Evolutionary conservation across 2,329 filamentous ascomycete species (phyloP).

Genomic region (Xylogone sp.): DNA sequence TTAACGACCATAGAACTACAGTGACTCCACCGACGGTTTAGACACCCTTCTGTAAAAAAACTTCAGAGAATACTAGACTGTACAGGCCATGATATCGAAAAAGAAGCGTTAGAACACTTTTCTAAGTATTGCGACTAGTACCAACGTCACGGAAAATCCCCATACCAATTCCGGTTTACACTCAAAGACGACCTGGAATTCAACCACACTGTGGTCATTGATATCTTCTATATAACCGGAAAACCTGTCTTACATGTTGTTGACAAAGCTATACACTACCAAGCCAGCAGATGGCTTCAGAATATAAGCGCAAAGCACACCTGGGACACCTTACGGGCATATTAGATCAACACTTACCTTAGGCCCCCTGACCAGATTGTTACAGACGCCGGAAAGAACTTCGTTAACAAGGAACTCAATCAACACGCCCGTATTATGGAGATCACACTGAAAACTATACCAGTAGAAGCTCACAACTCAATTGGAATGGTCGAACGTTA

Average conservation of each 20-base stretch:
- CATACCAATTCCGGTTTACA: too few relatives aligned
- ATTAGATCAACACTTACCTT: too few relatives aligned
- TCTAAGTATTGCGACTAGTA: too few relatives aligned
- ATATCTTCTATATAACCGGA: slow-evolving; percentile 3
- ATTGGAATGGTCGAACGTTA: too few relatives aligned
- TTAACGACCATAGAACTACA: slow-evolving; percentile 1
- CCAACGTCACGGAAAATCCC: too few relatives aligned
- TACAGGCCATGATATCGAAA: not conserved
- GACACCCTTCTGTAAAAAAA: not conserved
- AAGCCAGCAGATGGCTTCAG: slow-evolving; percentile 4
- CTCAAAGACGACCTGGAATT: too few relatives aligned
- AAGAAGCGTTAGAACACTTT: not conserved
- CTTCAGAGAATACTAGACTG: not conserved
- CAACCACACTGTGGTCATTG: slow-evolving; percentile 5
- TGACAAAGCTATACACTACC: slow-evolving; percentile 2
- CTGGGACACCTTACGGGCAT: too few relatives aligned
- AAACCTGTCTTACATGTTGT: slow-evolving; percentile 5
- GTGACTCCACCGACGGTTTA: not conserved
- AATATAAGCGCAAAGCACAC: slow-evolving; percentile 2
- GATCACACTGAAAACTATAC: too few relatives aligned
- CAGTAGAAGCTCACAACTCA: too few relatives aligned
- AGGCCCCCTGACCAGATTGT: slow-evolving; percentile 2
- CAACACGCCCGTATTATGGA: slow-evolving; percentile 2
- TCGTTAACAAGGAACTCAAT: slow-evolving; percentile 5
- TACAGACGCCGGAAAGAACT: slow-evolving; percentile 3